Evolutionary conservation across 768 basidiomycete species (phyloP), one percentile per base, ranked within the genome.

Genomic region (Collybia sordida): DNA sequence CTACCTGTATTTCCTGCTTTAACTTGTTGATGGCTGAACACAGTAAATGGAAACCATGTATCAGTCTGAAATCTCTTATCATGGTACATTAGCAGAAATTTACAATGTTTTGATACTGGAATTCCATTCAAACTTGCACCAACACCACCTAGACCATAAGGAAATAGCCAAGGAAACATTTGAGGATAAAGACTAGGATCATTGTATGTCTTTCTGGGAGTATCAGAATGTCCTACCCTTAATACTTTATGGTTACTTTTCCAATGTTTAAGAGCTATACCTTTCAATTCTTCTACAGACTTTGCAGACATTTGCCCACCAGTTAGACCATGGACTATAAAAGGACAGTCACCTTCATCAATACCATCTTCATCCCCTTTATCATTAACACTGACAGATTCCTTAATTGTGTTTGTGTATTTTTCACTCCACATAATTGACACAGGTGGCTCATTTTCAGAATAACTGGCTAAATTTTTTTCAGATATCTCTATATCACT

Each of bases 131-230:
- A 31, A 8, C 41, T 39, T 23, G 17, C 45, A 9, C 57, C 61
- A n/a, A 63, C 47, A 0, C 61, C 58, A 3, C 66, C 66, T 17
- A 59, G 25, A 0, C 73, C 70, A 57, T 73, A 75, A 0, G 71
- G 73, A 56, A 69, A 75, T 0, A 75, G 53, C 70, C 71, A 74
- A 0, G 72, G 73, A 59, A 73, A 75, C 65, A 74, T 71, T 6
- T 64, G 55, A 1, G 73, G 69, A 54, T 71, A 75, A 17, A 72
- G 42, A 3, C 52, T 44, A 4, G 67, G 63, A 54, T 77, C 73
- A 7, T 68, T 40, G 35, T 59, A 68, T 6, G 64, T 56, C 2
- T 62, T 62, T 41, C 66, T 45, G 0, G 65, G 60, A 2, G 52
- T 19, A 0, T 38, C 24, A 4, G 40, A 42, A 27, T 65, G 66